phyloP scores from a whole-genome alignment of 192 early-diverging fungal species.

The Geranomyces variabilis region DNA sequence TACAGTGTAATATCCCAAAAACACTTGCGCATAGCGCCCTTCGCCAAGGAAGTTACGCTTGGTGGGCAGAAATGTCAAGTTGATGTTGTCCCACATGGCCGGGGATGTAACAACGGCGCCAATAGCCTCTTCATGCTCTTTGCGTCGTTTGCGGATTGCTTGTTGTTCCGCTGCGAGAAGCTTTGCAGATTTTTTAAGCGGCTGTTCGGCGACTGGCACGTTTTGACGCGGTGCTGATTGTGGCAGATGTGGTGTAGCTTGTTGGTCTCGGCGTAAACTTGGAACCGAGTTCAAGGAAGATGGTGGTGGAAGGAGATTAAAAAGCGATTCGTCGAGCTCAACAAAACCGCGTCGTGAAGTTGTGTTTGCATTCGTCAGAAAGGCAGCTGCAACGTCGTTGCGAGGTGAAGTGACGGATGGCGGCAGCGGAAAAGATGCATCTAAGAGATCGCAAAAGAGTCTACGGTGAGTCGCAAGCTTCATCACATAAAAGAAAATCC shows the following conservation, averaged over 20 bases:
- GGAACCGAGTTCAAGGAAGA: background rate
- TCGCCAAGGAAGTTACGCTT: constrained; percentile 56
- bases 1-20: constrained; percentile 41
- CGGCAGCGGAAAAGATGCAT: background rate
- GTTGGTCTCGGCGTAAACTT: background rate
- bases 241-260: background rate
- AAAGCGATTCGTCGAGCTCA: constrained; percentile 36
- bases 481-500: background rate
- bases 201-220: background rate
- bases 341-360: constrained; percentile 40
- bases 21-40: constrained; percentile 53
- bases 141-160: background rate
- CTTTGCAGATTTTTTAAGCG: constrained; percentile 11
- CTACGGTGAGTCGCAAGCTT: background rate
- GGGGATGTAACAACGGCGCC: constrained; percentile 18
- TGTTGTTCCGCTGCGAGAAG: constrained; percentile 8
- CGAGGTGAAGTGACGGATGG: no score
- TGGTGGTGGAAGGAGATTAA: constrained; percentile 3
- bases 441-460: background rate
- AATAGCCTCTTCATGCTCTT: background rate
- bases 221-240: background rate
- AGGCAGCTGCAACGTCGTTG: constrained; percentile 9
- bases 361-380: constrained; percentile 26
- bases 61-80: constrained; percentile 52
- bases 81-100: constrained; percentile 37